These are phyloP conservation scores for Boletus speciosus DNA, from an alignment of 768 basidiomycete species.

Conservation along the genomic window DNA sequence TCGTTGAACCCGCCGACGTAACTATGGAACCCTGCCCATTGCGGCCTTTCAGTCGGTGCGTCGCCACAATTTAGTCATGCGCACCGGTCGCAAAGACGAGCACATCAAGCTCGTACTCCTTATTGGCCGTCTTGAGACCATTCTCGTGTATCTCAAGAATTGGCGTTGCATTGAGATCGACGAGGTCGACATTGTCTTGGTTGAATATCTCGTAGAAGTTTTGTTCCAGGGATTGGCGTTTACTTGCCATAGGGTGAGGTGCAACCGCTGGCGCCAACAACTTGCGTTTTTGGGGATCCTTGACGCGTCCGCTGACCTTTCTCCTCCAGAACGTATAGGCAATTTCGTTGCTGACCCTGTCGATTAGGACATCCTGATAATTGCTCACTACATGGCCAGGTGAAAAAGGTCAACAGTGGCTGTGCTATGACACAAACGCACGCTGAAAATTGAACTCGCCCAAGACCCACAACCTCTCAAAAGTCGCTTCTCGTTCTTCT, in stretches of 20 bases:
- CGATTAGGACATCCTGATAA: not conserved
- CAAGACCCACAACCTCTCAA: constrained; percentile 8
- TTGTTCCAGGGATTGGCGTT: constrained; percentile 10
- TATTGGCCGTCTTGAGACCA: constrained; percentile 6
- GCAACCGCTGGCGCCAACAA: constrained; percentile 13
- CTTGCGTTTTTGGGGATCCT: constrained; percentile 9
- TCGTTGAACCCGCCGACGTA: constrained; percentile 2
- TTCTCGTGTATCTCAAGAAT: constrained; percentile 10
- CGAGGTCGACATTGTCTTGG: constrained; percentile 17
- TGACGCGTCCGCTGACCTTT: constrained; percentile 11
- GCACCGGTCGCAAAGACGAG: constrained; percentile 17
- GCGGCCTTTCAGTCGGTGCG: not conserved
- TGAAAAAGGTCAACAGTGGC: not conserved
- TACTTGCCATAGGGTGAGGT: constrained; percentile 8
- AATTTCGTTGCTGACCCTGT: not conserved
- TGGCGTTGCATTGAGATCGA: constrained; percentile 2
- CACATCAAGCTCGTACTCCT: constrained; percentile 11
- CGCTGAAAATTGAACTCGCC: constrained; percentile 7
- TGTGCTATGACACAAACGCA: not conserved
- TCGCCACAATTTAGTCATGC: not conserved
- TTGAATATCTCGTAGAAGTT: constrained; percentile 12
- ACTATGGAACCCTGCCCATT: constrained; percentile 10
- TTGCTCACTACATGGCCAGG: not conserved
- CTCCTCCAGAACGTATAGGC: constrained; percentile 15
- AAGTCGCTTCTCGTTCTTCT: constrained; percentile 6